Evolutionary conservation across 176 grass and related monocot species (phyloP).

Genomic region (Zea luxurians): DNA sequence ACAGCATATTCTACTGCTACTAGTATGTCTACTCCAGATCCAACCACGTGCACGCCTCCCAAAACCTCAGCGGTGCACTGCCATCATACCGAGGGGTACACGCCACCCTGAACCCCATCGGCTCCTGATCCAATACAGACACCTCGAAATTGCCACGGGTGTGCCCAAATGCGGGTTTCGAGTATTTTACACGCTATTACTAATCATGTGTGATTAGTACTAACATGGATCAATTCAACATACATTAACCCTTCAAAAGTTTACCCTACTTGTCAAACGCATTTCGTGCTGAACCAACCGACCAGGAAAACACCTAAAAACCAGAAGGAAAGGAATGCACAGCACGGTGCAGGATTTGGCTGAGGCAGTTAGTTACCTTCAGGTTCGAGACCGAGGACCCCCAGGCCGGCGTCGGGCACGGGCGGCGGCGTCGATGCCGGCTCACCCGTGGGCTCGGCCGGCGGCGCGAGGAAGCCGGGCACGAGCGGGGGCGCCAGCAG

Average conservation of each 20-base stretch:
- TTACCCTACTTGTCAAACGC: background rate
- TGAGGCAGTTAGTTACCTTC: background rate
- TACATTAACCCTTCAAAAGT: background rate
- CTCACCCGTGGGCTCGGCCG: background rate
- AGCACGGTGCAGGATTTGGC: background rate
- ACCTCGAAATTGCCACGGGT: background rate
- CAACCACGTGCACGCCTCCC: slow-evolving; percentile 33
- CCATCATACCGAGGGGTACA: slow-evolving; percentile 14
- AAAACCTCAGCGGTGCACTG: slow-evolving; percentile 10
- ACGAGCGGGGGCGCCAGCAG: slow-evolving; percentile 19
- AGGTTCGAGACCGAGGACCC: slow-evolving; percentile 22
- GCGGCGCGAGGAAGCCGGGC: slow-evolving; percentile 31
- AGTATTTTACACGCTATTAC: background rate
- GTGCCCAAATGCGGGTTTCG: background rate
- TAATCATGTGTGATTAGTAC: background rate
- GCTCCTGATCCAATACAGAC: slow-evolving; percentile 23
- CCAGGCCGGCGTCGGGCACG: slow-evolving; percentile 33
- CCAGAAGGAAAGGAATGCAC: no score
- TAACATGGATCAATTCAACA: background rate
- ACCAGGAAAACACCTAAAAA: background rate
- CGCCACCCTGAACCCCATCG: slow-evolving; percentile 26
- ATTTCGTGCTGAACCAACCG: background rate
- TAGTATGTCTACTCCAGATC: slow-evolving; percentile 16
- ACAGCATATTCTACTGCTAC: background rate
- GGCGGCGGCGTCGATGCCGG: slow-evolving; percentile 19